phyloP scores from a whole-genome alignment of 192 early-diverging fungal genomes.

The Gryganskiella cystojenkinii region DNA sequence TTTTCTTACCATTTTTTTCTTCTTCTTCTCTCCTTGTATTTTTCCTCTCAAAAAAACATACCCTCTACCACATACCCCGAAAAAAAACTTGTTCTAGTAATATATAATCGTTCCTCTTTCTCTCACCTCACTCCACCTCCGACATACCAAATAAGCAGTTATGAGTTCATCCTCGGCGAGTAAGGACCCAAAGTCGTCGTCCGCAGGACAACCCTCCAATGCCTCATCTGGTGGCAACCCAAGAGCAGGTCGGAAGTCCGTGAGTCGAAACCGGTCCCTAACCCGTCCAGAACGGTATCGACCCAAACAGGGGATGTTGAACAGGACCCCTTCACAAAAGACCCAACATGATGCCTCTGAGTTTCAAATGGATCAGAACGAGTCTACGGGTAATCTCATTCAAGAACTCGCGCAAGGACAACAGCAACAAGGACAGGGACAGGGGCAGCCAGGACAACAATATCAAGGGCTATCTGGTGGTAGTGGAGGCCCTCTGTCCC shows the following conservation, averaged over 20 bases:
- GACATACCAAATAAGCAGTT: neutral
- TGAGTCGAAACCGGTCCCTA: slow-evolving; percentile 54
- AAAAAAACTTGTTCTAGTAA: neutral
- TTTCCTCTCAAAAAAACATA: neutral
- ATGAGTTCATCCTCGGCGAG: neutral
- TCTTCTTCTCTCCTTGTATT: neutral
- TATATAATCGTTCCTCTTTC: neutral
- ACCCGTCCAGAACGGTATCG: slow-evolving; percentile 63
- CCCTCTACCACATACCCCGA: neutral
- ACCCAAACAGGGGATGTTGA: slow-evolving; percentile 58
- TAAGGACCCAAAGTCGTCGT: neutral
- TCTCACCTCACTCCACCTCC: neutral
- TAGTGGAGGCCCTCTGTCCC: slow-evolving; percentile 20
- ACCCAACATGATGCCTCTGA: slow-evolving; percentile 1
- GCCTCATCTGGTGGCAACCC: neutral
- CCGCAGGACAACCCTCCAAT: neutral
- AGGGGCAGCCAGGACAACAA: neutral
- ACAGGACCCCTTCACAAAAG: slow-evolving; percentile 48
- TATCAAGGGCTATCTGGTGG: too few relatives aligned
- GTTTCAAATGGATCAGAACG: slow-evolving; percentile 16
- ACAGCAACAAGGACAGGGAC: neutral
- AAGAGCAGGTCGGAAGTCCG: neutral
- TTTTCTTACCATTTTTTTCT: neutral
- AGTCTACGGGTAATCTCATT: slow-evolving; percentile 39
- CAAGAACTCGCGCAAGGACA: neutral